These are phyloP conservation scores for Saprolegnia diclina DNA, from an alignment of 352 stramenopile genomes.

Conservation along the genomic window DNA sequence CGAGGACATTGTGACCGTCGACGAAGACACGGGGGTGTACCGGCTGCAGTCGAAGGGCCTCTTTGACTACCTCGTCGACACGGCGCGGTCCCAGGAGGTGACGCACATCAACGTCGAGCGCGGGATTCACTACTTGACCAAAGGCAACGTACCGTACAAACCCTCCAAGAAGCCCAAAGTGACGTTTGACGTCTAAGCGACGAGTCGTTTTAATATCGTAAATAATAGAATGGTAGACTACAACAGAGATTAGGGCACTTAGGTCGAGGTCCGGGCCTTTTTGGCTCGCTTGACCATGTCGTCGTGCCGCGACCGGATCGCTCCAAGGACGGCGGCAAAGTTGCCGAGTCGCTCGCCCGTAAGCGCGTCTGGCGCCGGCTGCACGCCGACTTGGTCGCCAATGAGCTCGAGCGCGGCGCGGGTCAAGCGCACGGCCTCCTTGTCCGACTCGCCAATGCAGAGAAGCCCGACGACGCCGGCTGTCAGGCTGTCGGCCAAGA, in stretches of 20 bases:
- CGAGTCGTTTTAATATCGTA: neutral
- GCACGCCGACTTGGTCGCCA: constrained; percentile 52
- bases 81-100: constrained; percentile 45
- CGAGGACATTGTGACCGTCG: constrained; percentile 62
- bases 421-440: constrained; percentile 49
- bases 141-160: neutral
- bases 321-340: constrained; percentile 51
- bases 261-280: neutral
- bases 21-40: constrained; percentile 44
- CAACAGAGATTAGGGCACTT: neutral
- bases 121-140: constrained; percentile 9
- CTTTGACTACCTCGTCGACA: constrained; percentile 61
- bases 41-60: constrained; percentile 63
- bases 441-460: constrained; percentile 49
- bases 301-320: constrained; percentile 35
- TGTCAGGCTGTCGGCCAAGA: constrained; percentile 74
- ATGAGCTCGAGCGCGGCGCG: constrained; percentile 72
- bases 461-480: constrained; percentile 66
- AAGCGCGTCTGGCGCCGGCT: constrained; percentile 26
- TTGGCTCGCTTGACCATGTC: neutral
- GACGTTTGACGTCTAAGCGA: neutral
- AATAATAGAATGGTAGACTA: neutral
- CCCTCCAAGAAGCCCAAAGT: neutral
- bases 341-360: constrained; percentile 36
- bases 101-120: constrained; percentile 14